Conservation (phyloP, 2,329 filamentous ascomycete genomes). For the Exophiala aquamarina region DNA sequence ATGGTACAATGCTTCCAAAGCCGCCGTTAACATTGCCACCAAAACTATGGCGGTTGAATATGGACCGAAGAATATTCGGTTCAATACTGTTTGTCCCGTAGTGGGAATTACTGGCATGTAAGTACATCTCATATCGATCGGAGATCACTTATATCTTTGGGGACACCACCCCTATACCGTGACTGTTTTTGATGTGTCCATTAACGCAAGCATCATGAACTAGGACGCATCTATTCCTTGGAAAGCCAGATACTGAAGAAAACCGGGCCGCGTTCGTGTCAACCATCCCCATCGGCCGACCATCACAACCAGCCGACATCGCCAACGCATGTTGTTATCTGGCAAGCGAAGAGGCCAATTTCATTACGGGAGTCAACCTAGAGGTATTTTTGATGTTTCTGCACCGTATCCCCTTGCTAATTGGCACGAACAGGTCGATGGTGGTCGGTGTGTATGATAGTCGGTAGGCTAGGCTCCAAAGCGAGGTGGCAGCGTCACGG, state of each 20-base stretch:
- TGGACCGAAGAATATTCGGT: slow-evolving; percentile 68
- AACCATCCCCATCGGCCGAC: slow-evolving; percentile 43
- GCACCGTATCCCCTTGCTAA: no score
- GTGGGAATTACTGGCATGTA: slow-evolving; percentile 64
- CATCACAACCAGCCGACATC: slow-evolving; percentile 56
- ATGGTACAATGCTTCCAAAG: slow-evolving; percentile 61
- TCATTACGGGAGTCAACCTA: slow-evolving; percentile 51
- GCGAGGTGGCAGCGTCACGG: no score
- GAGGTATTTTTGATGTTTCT: no score
- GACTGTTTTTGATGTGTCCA: no score
- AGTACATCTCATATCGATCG: slow-evolving; percentile 4
- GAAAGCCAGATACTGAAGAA: slow-evolving; percentile 44
- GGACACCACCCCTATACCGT: not conserved
- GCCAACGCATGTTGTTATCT: slow-evolving; percentile 70
- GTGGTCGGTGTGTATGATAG: no score
- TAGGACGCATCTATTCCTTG: slow-evolving; percentile 29
- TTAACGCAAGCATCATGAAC: not conserved
- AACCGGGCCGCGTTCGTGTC: slow-evolving; percentile 44
- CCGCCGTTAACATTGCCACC: slow-evolving; percentile 62
- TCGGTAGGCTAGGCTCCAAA: no score
- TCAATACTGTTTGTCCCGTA: slow-evolving; percentile 70
- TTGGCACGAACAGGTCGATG: no score
- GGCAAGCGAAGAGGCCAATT: slow-evolving; percentile 68
- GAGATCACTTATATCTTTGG: not conserved
- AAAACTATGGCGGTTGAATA: slow-evolving; percentile 72